Conservation (phyloP, 2,329 filamentous ascomycete species). For the Colletotrichum musae region DNA sequence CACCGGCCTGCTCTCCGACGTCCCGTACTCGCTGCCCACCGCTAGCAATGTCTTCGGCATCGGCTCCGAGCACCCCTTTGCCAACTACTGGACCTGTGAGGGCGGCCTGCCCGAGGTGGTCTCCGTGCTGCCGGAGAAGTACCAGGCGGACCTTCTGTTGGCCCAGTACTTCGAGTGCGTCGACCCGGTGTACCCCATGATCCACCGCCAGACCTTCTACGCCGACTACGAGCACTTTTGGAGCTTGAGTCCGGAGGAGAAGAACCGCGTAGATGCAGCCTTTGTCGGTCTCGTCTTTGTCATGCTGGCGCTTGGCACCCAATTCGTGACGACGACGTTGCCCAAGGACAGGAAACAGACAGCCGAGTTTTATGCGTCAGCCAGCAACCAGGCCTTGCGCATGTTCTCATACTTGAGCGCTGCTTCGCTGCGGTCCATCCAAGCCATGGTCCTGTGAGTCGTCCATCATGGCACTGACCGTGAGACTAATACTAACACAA, state of each 20-base stretch:
- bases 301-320: constrained; percentile 83
- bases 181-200: constrained; percentile 86
- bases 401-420: constrained; percentile 84
- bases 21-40: constrained; percentile 79
- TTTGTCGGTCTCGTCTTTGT: constrained; percentile 82
- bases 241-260: constrained; percentile 71
- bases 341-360: constrained; percentile 78
- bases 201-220: constrained; percentile 82
- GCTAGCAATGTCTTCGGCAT: constrained; percentile 87
- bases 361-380: constrained; percentile 86
- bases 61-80: constrained; percentile 83
- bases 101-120: constrained; percentile 83
- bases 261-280: constrained; percentile 74
- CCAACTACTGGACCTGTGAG: constrained; percentile 88
- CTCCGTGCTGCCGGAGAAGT: constrained; percentile 80
- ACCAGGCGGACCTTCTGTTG: constrained; percentile 80
- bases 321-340: constrained; percentile 76
- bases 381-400: constrained; percentile 82
- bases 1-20: constrained; percentile 77
- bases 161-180: constrained; percentile 78
- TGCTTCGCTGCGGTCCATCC: constrained; percentile 79
- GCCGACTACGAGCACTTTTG: constrained; percentile 86
- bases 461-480: neutral
- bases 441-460: constrained; percentile 79
- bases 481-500: neutral